These are phyloP conservation scores for Juglanconis juglandina DNA, from an alignment of 2,329 filamentous ascomycete genomes.

Conservation along the genomic window DNA sequence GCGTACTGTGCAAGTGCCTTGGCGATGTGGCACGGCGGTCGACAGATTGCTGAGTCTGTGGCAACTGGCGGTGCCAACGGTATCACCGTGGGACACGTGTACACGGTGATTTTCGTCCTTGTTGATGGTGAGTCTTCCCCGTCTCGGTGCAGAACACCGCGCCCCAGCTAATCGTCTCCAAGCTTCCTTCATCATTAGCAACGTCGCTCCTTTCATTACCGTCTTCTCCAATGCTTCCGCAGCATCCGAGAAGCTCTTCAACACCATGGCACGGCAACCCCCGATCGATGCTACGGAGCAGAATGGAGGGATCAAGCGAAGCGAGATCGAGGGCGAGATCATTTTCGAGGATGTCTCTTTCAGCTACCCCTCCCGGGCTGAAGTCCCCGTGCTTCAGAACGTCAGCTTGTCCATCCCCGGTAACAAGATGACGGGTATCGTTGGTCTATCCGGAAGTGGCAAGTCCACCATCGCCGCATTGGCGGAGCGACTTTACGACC, in stretches of 20 bases:
- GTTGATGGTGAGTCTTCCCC: conserved; percentile 33
- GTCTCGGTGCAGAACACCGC: too few relatives aligned
- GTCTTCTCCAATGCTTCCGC: conserved; percentile 57
- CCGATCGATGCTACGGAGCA: conserved; percentile 41
- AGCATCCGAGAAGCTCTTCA: conserved; percentile 54
- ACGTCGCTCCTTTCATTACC: conserved; percentile 60
- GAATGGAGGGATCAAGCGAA: conserved; percentile 39
- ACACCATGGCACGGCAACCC: conserved; percentile 53
- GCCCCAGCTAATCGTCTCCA: neutral
- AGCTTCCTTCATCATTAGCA: conserved; percentile 60
- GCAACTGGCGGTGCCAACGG: neutral
- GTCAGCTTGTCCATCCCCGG: conserved; percentile 35
- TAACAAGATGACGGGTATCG: conserved; percentile 51
- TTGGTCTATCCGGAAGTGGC: conserved; percentile 56
- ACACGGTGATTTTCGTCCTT: conserved; percentile 50
- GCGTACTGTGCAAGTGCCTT: conserved; percentile 53
- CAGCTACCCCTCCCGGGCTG: conserved; percentile 41
- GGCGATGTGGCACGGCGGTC: conserved; percentile 54
- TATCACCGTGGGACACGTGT: conserved; percentile 26
- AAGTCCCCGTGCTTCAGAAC: conserved; percentile 38
- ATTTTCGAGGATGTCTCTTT: conserved; percentile 42
- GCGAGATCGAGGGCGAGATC: conserved; percentile 45
- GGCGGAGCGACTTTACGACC: conserved; percentile 56
- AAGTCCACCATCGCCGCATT: conserved; percentile 49
- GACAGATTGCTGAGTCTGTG: conserved; percentile 30